Evolutionary conservation across 2,329 filamentous ascomycete species (phyloP), one percentile per base, ranked within the genome.

Genomic region (Colletotrichum graminicola): DNA sequence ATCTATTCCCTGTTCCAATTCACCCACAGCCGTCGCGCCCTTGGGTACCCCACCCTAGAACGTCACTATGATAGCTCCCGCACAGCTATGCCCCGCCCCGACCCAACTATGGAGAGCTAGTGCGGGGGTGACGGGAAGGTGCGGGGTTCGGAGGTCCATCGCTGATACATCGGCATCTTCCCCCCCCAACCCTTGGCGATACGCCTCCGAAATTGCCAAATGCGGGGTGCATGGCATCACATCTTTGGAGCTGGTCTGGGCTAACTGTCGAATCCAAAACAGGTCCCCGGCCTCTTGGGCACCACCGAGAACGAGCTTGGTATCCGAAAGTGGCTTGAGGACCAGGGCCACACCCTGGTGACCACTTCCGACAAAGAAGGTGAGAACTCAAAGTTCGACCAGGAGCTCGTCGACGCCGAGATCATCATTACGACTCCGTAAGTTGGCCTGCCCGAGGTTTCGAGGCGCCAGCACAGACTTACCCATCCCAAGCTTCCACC

Each of bases 351-450:
- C 90, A 97, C 94, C 75, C 90, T 99, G 73, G 90, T 99, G 77
- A 99, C 96, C 78, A 99, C 96, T 75, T 97, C 95, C 56, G 94
- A 98, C 88, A 99, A 99, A 88, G 96, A 99, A 78, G 93, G 94
- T 76, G 93, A 94, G 86, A 89, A 92, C 88, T 98, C 95, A 73
- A 93, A 89, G 76, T 98, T 99, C 71, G 96, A 98, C 84, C 89
- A 95, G 87, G 94, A 99, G 86, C 90, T 99, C 66, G 94, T 96
- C 73, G 96, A 98, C 81, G 94, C 96, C 74, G 96, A 99, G 85
- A 88, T 99, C 84, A 98, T 99, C 89, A 98, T 99, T 85, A 99
- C 96, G 77, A 99, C 96, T 70, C 96, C 96, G 93, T 97, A 83
- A 73, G 88, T 76, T 41, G 2, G 2, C 23, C 18, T 55, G 2